Percentiles rank a stretch among this genome's conserved stretches.
Conservation (phyloP, 2,329 filamentous ascomycete genomes). For the Ophiostoma tasmaniense region DNA sequence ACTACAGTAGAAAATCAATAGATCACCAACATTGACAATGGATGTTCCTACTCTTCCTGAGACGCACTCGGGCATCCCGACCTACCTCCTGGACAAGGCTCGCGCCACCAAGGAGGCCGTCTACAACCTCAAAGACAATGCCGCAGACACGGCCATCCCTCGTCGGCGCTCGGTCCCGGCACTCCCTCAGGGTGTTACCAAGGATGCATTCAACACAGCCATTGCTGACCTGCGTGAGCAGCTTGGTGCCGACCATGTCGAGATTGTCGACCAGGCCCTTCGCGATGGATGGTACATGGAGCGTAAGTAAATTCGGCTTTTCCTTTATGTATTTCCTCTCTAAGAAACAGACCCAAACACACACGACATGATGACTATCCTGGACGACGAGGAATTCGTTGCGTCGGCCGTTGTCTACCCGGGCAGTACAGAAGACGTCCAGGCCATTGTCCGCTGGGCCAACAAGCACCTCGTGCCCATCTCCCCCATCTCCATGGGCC, state of each 20-base stretch:
- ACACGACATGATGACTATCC: background rate
- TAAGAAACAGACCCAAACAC: background rate
- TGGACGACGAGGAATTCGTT: conserved; percentile 18
- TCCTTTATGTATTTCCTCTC: background rate
- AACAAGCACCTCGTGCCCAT: conserved; percentile 31
- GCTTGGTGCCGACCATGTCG: background rate
- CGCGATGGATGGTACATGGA: background rate
- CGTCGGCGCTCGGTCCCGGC: conserved; percentile 27
- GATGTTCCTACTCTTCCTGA: background rate
- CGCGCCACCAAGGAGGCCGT: background rate
- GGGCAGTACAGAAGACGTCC: conserved; percentile 38
- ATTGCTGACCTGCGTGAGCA: conserved; percentile 10
- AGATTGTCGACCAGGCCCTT: background rate
- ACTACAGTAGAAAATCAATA: background rate
- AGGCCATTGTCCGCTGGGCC: conserved; percentile 33
- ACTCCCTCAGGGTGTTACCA: conserved; percentile 33
- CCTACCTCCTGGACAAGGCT: background rate
- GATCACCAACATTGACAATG: background rate
- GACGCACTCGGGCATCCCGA: background rate
- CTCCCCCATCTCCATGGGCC: conserved; percentile 41
- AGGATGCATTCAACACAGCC: conserved; percentile 26
- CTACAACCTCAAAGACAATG: conserved; percentile 26
- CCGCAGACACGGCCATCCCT: conserved; percentile 17
- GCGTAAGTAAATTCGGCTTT: background rate
- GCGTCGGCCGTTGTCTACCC: conserved; percentile 37